Conservation (phyloP, 2,329 filamentous ascomycete genomes). For the Hypomyces rosellus region DNA sequence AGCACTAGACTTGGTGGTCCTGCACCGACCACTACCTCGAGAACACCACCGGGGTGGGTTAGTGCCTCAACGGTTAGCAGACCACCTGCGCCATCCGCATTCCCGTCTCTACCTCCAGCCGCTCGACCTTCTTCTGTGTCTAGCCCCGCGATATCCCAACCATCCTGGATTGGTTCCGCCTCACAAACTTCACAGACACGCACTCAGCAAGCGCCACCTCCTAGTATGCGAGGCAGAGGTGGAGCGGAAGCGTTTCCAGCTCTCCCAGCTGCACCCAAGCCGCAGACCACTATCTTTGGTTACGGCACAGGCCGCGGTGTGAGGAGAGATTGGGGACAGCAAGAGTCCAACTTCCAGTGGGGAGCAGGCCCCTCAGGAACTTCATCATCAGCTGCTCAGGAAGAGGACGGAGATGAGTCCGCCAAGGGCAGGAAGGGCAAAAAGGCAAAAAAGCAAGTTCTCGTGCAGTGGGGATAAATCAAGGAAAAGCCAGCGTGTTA, state of each 20-base stretch:
- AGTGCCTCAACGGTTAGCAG: slow-evolving; percentile 11
- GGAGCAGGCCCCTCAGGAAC: slow-evolving; percentile 16
- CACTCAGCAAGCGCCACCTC: slow-evolving; percentile 8
- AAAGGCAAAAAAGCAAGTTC: slow-evolving; percentile 55
- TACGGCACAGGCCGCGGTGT: slow-evolving; percentile 50
- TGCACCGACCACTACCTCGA: slow-evolving; percentile 16
- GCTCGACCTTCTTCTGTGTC: slow-evolving; percentile 17
- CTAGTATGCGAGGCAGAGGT: slow-evolving; percentile 17
- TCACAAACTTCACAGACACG: slow-evolving; percentile 33
- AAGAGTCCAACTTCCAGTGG: slow-evolving; percentile 50
- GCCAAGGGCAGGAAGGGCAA: slow-evolving; percentile 50
- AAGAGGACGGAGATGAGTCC: slow-evolving; percentile 22
- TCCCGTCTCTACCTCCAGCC: slow-evolving; percentile 37
- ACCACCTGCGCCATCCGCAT: slow-evolving; percentile 30
- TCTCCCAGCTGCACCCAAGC: slow-evolving; percentile 70
- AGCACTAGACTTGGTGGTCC: slow-evolving; percentile 42
- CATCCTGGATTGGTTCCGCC: slow-evolving; percentile 29
- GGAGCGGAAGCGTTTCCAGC: slow-evolving; percentile 69
- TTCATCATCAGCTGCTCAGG: slow-evolving; percentile 20
- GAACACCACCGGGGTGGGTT: slow-evolving; percentile 19
- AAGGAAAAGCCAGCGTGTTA: neutral
- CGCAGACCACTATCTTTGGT: slow-evolving; percentile 55
- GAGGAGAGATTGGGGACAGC: slow-evolving; percentile 44
- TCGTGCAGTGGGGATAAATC: slow-evolving; percentile 53
- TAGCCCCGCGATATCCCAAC: slow-evolving; percentile 14